phyloP scores from a whole-genome alignment of 176 grass and related monocot species.

The Tuctoria greenei region DNA sequence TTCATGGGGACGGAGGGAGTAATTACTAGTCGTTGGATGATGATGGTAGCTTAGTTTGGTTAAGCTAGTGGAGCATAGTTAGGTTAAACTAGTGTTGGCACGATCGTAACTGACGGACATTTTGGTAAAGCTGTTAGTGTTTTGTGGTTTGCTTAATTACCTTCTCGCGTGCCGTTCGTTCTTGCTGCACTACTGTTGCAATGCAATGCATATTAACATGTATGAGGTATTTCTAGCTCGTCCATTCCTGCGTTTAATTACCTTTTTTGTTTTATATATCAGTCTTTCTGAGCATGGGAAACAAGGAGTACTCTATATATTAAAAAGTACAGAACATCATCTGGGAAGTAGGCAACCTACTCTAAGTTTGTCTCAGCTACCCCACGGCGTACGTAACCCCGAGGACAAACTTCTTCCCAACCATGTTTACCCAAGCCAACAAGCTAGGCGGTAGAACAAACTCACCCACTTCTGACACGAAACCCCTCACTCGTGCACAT shows the following conservation, averaged over 20 bases:
- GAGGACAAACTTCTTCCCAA: background rate
- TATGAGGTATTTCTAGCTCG: too few species aligned
- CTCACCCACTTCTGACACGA: constrained; percentile 22
- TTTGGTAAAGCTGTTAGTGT: background rate
- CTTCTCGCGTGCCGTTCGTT: background rate
- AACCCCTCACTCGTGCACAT: too few species aligned
- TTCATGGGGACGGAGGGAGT: too few species aligned
- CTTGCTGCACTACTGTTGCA: background rate
- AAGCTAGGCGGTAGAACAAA: constrained; percentile 7
- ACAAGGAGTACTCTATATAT: too few species aligned
- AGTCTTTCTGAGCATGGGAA: too few species aligned
- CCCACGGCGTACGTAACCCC: too few species aligned
- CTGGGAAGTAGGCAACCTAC: too few species aligned
- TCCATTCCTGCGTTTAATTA: too few species aligned
- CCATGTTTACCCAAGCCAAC: constrained; percentile 26
- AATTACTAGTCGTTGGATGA: background rate
- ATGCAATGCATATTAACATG: too few species aligned
- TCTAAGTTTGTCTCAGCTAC: too few species aligned
- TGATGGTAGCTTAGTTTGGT: background rate
- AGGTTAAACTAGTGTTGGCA: background rate
- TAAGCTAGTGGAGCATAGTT: background rate
- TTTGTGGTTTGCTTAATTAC: background rate
- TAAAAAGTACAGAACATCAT: too few species aligned
- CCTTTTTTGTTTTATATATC: too few species aligned
- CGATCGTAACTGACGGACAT: background rate